Evolutionary conservation across 768 basidiomycete genomes (phyloP).

Genomic region (Amanita rubescens): DNA sequence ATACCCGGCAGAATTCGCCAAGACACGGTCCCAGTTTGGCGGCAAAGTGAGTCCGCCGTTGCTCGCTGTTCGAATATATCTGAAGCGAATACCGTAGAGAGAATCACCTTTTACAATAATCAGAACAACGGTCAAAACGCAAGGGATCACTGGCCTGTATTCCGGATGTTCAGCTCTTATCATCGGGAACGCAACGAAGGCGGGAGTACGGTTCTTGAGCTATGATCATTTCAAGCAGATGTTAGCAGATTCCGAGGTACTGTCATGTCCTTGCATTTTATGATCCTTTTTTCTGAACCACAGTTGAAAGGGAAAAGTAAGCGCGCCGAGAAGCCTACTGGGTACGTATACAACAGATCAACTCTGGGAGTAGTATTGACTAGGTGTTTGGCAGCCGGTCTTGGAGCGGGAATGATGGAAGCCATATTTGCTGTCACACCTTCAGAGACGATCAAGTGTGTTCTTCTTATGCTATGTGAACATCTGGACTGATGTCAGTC

Average conservation of each 20-base stretch:
- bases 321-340: conserved; percentile 74
- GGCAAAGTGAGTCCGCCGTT: conserved; percentile 43
- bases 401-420: conserved; percentile 88
- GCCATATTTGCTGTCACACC: conserved; percentile 94
- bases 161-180: conserved; percentile 88
- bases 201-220: conserved; percentile 90
- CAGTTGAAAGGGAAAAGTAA: conserved; percentile 76
- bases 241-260: conserved; percentile 77
- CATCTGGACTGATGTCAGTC: neutral
- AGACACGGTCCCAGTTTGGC: conserved; percentile 90
- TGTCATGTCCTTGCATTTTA: conserved; percentile 12
- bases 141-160: conserved; percentile 84
- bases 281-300: conserved; percentile 1
- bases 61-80: neutral
- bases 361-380: neutral
- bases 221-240: conserved; percentile 89
- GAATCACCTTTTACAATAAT: conserved; percentile 72
- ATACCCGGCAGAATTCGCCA: conserved; percentile 88
- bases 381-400: conserved; percentile 41
- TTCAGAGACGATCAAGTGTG: conserved; percentile 96
- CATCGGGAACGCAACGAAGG: conserved; percentile 88
- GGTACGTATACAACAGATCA: conserved; percentile 33
- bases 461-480: conserved; percentile 1
- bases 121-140: conserved; percentile 59
- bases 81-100: conserved; percentile 22